Evolutionary conservation across 768 basidiomycete species (phyloP), one percentile per base, ranked within the genome.

Genomic region (Trametes elegans): DNA sequence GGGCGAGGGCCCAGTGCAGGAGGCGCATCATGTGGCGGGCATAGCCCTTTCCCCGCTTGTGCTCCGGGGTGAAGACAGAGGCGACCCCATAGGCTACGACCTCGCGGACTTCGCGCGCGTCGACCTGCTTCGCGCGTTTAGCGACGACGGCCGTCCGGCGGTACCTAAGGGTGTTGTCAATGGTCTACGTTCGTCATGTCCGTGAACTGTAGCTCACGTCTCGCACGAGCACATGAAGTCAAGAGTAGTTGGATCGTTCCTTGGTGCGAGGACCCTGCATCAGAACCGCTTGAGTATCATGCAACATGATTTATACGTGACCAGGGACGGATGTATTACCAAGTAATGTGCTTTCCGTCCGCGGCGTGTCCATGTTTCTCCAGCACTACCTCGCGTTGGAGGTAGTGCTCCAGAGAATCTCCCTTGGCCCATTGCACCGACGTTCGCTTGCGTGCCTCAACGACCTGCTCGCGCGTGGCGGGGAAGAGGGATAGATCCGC

Each of bases 11-110:
- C 76, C 77, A 80, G 62, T 87, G 84, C 31, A 87, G 51, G 21
- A 87, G 74, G 13, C 76, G 72, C 83, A 86, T 83, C 83, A 85
- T 83, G 56, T 83, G 80, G 10, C 66, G 64, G 9, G 79, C 83
- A 57, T 84, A 86, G 18, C 85, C 84, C 48, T 77, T 77, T 10
- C 75, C 69, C 49, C 82, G 76, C 18, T 82, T 73, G 27, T 61
- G 51, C 0, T 72, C 64, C 14, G 80, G 79, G 5, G 83, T 84
- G 64, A 76, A 87, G 8, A 86, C 82, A 3, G 75, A 75, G 0
- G 82, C 82, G 36, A 87, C 68, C 1, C 69, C 80, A 56, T 85
- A 85, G 35, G 78, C 76, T 7, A 69, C 55, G 0, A 74, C 76
- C 41, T 71, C 62, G 42, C 75, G 66, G 21, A 64, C 57, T 28